Base-by-base conservation (phyloP, 805 yeast genomes). In the Yarrowia hollandica region DNA sequence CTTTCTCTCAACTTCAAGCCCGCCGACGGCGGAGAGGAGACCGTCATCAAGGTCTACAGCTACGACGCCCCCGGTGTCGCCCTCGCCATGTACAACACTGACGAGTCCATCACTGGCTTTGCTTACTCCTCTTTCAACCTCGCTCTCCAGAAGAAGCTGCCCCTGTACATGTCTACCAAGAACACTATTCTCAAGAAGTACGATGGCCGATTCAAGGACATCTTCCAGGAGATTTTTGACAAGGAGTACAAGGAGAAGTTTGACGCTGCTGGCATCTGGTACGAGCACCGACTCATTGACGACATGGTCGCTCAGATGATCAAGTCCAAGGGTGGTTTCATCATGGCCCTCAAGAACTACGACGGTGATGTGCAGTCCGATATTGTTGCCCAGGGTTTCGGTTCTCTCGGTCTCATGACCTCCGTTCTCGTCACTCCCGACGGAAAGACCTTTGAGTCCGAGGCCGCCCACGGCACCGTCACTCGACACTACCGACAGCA, bases 251-350 rank as follows among this genome's bases (percentile, higher is more conserved):
- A 84, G 73, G 63, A 73, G 23, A 75, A 82, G 68, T 91, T 91
- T 74, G 96, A 90, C 72, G 77, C 77, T 60, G 73, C 75, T 41
- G 94, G 90, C n/a, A 87, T 91, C 72, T 90, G 96, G 96, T 91
- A 88, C 74, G 97, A 92, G 77, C 98, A 92, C 77, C 84, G 98
- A 68, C 79, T 92, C 66, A 92, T 92, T 66, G 98, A 92, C 75
- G 98, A 92, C 72, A 92, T 92, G 98, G 98, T 92, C 54, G 98
- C 98, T 19, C 97, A 92, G 78, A 91, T 92, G 97, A 78, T 92
- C 72, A 92, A 92, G 78, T 89, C 97, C 44, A 84, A 82, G 70
- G 98, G 98, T 68, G 97, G 98, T 5, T 92, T 79, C 73, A 86
- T 92, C 68, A 88, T 92, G 75, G 98, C 98, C 48, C 82, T 92